These are phyloP conservation scores for Hyaloscypha variabilis DNA, from an alignment of 495 filamentous ascomycete genomes.

Conservation along the genomic window DNA sequence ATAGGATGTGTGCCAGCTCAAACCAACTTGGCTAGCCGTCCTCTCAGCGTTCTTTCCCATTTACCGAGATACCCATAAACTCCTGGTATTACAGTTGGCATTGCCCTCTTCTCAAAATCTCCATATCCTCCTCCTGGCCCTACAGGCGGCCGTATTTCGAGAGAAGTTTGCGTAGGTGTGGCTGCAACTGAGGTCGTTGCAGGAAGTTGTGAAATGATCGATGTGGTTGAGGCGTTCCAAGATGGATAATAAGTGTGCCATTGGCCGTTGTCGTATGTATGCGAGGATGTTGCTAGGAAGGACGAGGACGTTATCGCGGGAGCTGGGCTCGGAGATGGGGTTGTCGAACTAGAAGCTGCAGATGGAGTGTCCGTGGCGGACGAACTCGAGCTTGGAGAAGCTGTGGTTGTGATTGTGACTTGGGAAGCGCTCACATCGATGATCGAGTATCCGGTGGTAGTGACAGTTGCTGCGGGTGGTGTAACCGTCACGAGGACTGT, in stretches of 20 bases:
- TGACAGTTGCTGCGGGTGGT: conserved; percentile 17
- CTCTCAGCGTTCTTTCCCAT: neutral
- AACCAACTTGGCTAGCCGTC: neutral
- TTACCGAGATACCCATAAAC: neutral
- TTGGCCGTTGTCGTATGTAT: conserved; percentile 31
- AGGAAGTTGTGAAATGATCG: neutral
- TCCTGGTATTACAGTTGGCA: neutral
- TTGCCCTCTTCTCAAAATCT: neutral
- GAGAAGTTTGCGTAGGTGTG: neutral
- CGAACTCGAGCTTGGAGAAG: conserved; percentile 8
- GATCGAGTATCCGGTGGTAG: conserved; percentile 23
- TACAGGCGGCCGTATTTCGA: neutral
- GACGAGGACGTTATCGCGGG: neutral
- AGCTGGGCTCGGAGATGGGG: conserved; percentile 7
- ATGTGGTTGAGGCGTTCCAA: conserved; percentile 28
- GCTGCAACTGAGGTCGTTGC: neutral
- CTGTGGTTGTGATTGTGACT: conserved; percentile 6
- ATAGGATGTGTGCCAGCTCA: neutral
- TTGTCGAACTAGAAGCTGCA: neutral
- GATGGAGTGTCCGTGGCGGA: conserved; percentile 6
- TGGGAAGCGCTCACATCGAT: conserved; percentile 25
- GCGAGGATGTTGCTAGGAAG: neutral
- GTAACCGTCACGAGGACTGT: conserved; percentile 23
- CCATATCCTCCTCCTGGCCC: neutral
- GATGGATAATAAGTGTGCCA: conserved; percentile 34